A percentile compares a stretch with the other conserved stretches of the same genome.
These are phyloP conservation scores for Zygoascus sp. DNA, from an alignment of 1,139 yeast species.

Conservation along the genomic window DNA sequence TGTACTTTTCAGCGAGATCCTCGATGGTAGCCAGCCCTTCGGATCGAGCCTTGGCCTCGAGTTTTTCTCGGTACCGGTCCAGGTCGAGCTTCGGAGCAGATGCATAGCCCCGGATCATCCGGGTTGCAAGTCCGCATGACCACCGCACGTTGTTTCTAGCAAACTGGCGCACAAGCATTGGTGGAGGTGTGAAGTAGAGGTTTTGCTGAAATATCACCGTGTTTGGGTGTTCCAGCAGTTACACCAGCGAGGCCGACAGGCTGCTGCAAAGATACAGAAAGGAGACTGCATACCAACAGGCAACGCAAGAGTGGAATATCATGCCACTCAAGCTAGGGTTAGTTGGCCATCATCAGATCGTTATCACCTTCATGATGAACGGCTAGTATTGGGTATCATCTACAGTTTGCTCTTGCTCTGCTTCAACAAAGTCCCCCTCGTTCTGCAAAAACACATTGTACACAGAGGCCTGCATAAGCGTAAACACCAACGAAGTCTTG, in stretches of 20 bases:
- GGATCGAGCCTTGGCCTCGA: conserved; percentile 47
- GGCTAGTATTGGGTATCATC: conserved; percentile 7
- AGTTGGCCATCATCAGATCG: too few species aligned
- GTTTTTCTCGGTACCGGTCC: conserved; percentile 39
- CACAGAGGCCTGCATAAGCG: conserved; percentile 56
- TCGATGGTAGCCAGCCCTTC: conserved; percentile 49
- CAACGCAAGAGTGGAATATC: too few species aligned
- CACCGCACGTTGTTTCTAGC: background rate
- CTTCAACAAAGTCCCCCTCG: conserved; percentile 24
- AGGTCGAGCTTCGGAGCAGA: background rate
- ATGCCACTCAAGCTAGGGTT: too few species aligned
- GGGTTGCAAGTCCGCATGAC: background rate
- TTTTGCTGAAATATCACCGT: background rate
- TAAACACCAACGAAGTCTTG: conserved; percentile 54
- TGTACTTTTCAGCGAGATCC: conserved; percentile 59
- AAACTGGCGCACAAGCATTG: background rate
- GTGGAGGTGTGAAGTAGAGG: background rate
- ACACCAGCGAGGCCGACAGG: background rate
- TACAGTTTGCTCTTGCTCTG: background rate
- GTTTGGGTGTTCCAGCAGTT: background rate
- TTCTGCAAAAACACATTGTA: conserved; percentile 48
- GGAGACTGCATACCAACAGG: too few species aligned
- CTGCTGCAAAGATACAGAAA: too few species aligned
- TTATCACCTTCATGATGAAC: too few species aligned
- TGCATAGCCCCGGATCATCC: background rate